Conservation (phyloP, 495 filamentous ascomycete genomes). For the Daldinia decipiens region DNA sequence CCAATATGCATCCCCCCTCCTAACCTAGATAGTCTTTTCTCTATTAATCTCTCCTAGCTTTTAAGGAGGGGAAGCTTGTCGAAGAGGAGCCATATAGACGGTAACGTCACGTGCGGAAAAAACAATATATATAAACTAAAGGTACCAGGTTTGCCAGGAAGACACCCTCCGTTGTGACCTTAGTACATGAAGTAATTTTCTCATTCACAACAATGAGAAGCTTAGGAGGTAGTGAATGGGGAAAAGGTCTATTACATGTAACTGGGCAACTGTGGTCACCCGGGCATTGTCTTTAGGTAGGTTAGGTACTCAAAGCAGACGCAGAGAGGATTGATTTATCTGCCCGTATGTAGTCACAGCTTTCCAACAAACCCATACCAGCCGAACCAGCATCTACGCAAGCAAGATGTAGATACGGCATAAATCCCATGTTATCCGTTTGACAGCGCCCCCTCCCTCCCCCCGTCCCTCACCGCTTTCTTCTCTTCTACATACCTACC, state of each 20-base stretch:
- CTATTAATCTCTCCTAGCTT: background rate
- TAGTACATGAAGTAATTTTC: constrained; percentile 1
- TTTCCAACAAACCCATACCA: too few relatives aligned
- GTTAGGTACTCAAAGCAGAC: too few relatives aligned
- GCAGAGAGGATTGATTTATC: too few relatives aligned
- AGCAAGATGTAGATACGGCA: background rate
- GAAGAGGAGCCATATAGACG: background rate
- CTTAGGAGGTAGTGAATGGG: background rate
- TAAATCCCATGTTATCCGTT: background rate
- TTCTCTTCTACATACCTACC: too few relatives aligned
- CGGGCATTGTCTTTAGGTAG: too few relatives aligned
- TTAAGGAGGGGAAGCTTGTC: constrained; percentile 4
- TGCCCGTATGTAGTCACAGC: too few relatives aligned
- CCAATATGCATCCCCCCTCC: background rate
- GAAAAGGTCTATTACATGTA: background rate
- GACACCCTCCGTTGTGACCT: background rate
- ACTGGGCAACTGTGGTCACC: background rate
- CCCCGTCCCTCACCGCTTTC: background rate
- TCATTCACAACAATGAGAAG: background rate
- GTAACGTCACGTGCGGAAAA: constrained; percentile 1
- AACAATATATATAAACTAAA: background rate
- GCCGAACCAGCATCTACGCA: background rate
- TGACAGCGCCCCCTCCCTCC: background rate
- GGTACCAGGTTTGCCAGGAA: background rate
- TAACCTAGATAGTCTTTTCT: background rate